Conservation (phyloP, 1,284 basidiomycete species). For the Phylloboletellus chloephorus region DNA sequence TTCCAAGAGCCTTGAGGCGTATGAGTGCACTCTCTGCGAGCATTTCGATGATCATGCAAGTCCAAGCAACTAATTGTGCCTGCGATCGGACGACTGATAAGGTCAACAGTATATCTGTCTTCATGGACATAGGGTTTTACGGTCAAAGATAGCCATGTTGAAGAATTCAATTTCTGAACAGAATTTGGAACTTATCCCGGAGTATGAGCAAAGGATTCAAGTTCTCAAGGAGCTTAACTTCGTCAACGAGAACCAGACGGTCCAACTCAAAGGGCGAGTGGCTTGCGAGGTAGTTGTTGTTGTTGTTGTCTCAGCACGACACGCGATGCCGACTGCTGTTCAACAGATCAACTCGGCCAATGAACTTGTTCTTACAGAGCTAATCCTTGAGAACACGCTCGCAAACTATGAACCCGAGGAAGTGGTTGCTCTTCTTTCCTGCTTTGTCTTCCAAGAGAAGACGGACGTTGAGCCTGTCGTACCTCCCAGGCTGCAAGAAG, state of each 20-base stretch:
- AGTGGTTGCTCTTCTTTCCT: slow-evolving; percentile 93
- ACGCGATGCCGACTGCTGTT: slow-evolving; percentile 65
- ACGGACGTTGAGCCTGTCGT: slow-evolving; percentile 83
- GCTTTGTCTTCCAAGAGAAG: slow-evolving; percentile 98
- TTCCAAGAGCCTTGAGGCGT: slow-evolving; percentile 41
- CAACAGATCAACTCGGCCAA: slow-evolving; percentile 92
- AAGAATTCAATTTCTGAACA: slow-evolving; percentile 88
- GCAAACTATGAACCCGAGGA: slow-evolving; percentile 91
- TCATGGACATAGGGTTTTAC: slow-evolving; percentile 72
- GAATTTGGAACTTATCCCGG: slow-evolving; percentile 94
- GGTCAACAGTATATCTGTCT: slow-evolving; percentile 63
- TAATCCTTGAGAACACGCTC: slow-evolving; percentile 94
- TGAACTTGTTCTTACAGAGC: slow-evolving; percentile 92
- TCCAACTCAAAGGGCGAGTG: slow-evolving; percentile 93
- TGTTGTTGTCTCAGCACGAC: neutral
- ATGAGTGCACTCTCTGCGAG: slow-evolving; percentile 53
- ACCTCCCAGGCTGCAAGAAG: slow-evolving; percentile 72
- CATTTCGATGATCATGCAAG: slow-evolving; percentile 50
- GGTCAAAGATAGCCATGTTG: slow-evolving; percentile 67
- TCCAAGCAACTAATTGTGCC: slow-evolving; percentile 1
- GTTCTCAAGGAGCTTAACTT: slow-evolving; percentile 91
- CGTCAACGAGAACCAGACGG: slow-evolving; percentile 90
- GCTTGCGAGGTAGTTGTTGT: slow-evolving; percentile 79
- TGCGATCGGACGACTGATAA: slow-evolving; percentile 8
- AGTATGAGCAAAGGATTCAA: slow-evolving; percentile 91